Evolutionary conservation across 257 asterid species (phyloP).

Genomic region (Solanum pimpinellifolium): DNA sequence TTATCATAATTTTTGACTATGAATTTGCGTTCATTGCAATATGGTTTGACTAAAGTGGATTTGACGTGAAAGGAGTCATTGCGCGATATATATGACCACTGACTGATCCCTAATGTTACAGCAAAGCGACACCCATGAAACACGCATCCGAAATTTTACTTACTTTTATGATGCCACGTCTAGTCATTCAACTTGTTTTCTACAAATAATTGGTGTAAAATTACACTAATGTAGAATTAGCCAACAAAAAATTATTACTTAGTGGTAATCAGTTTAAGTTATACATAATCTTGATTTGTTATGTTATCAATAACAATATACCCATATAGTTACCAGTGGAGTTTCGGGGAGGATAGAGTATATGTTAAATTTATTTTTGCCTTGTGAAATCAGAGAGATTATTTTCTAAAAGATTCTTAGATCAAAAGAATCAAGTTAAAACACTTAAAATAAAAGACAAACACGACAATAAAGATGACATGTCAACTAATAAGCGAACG

Average conservation of each 20-base stretch:
- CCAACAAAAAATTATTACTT: background rate
- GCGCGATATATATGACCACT: background rate
- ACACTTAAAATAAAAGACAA: too few species aligned
- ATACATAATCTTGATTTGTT: background rate
- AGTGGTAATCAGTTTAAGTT: background rate
- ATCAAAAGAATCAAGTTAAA: background rate
- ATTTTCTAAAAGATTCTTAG: too few species aligned
- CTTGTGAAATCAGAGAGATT: too few species aligned
- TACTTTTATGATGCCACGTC: background rate
- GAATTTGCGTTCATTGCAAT: background rate
- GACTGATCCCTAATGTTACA: background rate
- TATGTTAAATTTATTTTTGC: rapidly evolving
- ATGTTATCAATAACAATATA: background rate
- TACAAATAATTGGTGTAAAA: background rate
- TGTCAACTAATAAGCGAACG: background rate
- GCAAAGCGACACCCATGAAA: background rate
- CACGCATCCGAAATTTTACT: background rate
- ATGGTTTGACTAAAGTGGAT: background rate
- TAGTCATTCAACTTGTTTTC: background rate
- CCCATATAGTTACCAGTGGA: rapidly evolving
- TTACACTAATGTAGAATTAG: background rate
- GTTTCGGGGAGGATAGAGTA: rapidly evolving
- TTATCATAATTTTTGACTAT: background rate
- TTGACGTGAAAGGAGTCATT: background rate
- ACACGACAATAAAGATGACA: background rate